These are phyloP conservation scores for Lasiodiplodia sp. DNA, from an alignment of 2,329 filamentous ascomycete species.

Conservation along the genomic window DNA sequence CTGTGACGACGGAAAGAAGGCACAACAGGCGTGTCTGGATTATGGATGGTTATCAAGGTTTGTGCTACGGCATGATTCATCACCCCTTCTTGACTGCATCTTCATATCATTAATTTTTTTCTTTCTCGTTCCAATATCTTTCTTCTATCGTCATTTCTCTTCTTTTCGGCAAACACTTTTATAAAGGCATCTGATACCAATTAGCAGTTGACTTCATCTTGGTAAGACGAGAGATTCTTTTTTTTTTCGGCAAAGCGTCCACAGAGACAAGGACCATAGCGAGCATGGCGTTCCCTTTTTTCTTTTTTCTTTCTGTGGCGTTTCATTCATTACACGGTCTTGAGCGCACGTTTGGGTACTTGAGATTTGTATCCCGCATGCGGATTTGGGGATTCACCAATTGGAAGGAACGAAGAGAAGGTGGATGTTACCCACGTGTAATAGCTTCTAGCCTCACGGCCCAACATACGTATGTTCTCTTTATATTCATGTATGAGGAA, in stretches of 20 bases:
- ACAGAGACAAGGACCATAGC: background rate
- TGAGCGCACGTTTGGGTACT: background rate
- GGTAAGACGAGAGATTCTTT: background rate
- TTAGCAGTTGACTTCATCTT: background rate
- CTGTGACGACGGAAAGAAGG: background rate
- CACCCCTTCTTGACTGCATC: background rate
- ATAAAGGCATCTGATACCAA: background rate
- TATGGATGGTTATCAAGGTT: background rate
- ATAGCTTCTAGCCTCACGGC: background rate
- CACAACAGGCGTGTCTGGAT: background rate
- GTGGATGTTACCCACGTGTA: background rate
- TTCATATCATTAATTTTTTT: background rate
- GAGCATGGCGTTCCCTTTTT: conserved; percentile 9
- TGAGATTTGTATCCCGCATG: background rate
- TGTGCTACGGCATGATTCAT: background rate
- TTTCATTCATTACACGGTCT: background rate
- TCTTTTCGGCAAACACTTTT: background rate
- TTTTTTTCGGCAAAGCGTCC: background rate
- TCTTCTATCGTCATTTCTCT: background rate
- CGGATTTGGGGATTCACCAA: background rate
- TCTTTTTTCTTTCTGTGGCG: background rate
- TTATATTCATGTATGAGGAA: background rate
- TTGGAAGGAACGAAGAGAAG: background rate
- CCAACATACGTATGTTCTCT: background rate
- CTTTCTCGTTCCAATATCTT: background rate